Evolutionary conservation across 441 rosid species (phyloP).

Genomic region (Corymbia calophylla): DNA sequence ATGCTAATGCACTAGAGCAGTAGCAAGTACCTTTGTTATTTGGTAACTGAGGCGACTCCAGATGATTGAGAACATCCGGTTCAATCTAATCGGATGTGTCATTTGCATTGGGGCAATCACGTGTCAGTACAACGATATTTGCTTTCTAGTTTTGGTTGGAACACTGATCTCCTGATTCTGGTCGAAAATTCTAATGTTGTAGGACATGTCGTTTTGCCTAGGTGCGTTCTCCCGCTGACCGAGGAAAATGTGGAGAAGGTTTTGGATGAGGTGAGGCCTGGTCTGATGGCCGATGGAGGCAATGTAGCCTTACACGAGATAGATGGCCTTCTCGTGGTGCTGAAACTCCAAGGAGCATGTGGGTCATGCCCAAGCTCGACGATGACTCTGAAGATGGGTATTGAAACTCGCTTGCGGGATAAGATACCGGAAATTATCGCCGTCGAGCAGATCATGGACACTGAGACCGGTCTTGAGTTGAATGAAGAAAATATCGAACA

Average conservation of each 20-base stretch:
- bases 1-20: not conserved
- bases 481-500: constrained; percentile 52
- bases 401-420: constrained; percentile 59
- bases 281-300: constrained; percentile 73
- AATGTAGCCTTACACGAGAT: constrained; percentile 71
- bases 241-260: constrained; percentile 72
- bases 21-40: not conserved
- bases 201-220: constrained; percentile 47
- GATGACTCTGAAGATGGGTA: constrained; percentile 71
- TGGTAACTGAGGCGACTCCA: not conserved
- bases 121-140: not conserved
- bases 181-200: not conserved
- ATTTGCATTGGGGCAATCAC: not conserved
- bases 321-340: constrained; percentile 61
- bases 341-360: constrained; percentile 72
- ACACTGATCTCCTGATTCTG: not conserved
- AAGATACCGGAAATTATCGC: constrained; percentile 64
- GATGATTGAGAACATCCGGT: not conserved
- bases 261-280: constrained; percentile 55
- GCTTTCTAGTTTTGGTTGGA: not conserved
- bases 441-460: constrained; percentile 61
- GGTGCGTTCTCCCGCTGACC: constrained; percentile 56
- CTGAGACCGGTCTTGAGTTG: constrained; percentile 53
- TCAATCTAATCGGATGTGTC: not conserved
- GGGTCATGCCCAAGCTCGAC: constrained; percentile 80